These are phyloP conservation scores for Patellaria atrata DNA, from an alignment of 495 filamentous ascomycete genomes.

Conservation along the genomic window DNA sequence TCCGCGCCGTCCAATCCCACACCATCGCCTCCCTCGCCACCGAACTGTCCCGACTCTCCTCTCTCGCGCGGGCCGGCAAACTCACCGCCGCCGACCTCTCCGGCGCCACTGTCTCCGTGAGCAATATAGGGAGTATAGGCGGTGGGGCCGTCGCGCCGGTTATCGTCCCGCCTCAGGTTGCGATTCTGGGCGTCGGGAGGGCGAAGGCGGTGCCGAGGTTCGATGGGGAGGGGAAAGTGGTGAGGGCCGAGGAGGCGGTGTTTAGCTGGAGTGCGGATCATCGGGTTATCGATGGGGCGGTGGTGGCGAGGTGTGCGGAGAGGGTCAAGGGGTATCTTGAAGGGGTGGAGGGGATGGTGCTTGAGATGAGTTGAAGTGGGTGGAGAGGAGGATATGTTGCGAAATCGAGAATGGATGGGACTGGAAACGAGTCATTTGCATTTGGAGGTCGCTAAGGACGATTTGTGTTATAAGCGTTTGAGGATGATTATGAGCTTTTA, in stretches of 20 bases:
- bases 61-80: slow-evolving; percentile 55
- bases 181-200: slow-evolving; percentile 80
- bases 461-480: no score
- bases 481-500: no score
- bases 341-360: slow-evolving; percentile 70
- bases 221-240: slow-evolving; percentile 35
- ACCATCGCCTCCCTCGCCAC: slow-evolving; percentile 63
- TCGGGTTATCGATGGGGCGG: slow-evolving; percentile 85
- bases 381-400: no score
- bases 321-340: slow-evolving; percentile 63
- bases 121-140: slow-evolving; percentile 94
- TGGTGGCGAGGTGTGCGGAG: slow-evolving; percentile 78
- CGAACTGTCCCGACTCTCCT: slow-evolving; percentile 60
- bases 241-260: slow-evolving; percentile 55
- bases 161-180: slow-evolving; percentile 77
- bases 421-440: no score
- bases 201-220: slow-evolving; percentile 63
- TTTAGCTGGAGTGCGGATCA: slow-evolving; percentile 98
- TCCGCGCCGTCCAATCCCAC: slow-evolving; percentile 63
- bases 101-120: slow-evolving; percentile 87
- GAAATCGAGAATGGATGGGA: no score
- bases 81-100: slow-evolving; percentile 60
- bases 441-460: no score
- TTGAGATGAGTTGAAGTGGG: slow-evolving; percentile 22
- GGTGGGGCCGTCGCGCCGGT: slow-evolving; percentile 84